phyloP scores from a whole-genome alignment of 2,329 filamentous ascomycete genomes.

The Diaporthe sp. region DNA sequence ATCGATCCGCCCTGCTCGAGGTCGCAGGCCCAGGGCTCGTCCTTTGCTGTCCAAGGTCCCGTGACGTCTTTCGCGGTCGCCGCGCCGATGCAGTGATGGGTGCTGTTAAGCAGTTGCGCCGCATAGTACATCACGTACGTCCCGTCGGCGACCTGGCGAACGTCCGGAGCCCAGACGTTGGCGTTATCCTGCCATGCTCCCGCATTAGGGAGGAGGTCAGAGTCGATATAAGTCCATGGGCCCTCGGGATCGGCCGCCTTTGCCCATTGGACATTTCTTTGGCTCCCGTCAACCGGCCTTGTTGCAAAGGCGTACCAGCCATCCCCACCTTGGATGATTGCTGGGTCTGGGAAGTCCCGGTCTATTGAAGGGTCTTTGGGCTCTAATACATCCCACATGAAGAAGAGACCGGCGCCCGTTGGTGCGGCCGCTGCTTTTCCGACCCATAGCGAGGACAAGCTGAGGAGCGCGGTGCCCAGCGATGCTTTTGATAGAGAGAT shows the following conservation, averaged over 20 bases:
- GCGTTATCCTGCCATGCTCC: slow-evolving; percentile 66
- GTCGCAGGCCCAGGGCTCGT: slow-evolving; percentile 65
- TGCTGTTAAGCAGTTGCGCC: slow-evolving; percentile 55
- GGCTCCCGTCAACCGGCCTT: slow-evolving; percentile 24
- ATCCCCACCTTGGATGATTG: slow-evolving; percentile 60
- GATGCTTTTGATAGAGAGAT: slow-evolving; percentile 3
- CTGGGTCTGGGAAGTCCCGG: slow-evolving; percentile 67
- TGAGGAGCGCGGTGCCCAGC: slow-evolving; percentile 14
- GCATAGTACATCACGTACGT: slow-evolving; percentile 73
- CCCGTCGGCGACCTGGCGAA: slow-evolving; percentile 62
- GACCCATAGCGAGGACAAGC: slow-evolving; percentile 22
- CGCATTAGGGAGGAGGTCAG: slow-evolving; percentile 65
- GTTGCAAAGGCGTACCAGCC: slow-evolving; percentile 71
- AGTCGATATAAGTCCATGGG: slow-evolving; percentile 60
- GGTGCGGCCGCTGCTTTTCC: slow-evolving; percentile 30
- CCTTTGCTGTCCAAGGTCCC: slow-evolving; percentile 66
- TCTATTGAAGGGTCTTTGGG: slow-evolving; percentile 32
- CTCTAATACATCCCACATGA: slow-evolving; percentile 10
- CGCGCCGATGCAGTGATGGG: slow-evolving; percentile 69
- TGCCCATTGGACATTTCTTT: slow-evolving; percentile 57
- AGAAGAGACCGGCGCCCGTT: slow-evolving; percentile 7
- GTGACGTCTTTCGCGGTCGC: slow-evolving; percentile 60
- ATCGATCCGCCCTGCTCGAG: slow-evolving; percentile 69
- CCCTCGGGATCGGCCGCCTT: slow-evolving; percentile 59
- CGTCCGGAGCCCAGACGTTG: slow-evolving; percentile 73